These are phyloP conservation scores for Penicillium parvum DNA, from an alignment of 495 filamentous ascomycete genomes.

Conservation along the genomic window DNA sequence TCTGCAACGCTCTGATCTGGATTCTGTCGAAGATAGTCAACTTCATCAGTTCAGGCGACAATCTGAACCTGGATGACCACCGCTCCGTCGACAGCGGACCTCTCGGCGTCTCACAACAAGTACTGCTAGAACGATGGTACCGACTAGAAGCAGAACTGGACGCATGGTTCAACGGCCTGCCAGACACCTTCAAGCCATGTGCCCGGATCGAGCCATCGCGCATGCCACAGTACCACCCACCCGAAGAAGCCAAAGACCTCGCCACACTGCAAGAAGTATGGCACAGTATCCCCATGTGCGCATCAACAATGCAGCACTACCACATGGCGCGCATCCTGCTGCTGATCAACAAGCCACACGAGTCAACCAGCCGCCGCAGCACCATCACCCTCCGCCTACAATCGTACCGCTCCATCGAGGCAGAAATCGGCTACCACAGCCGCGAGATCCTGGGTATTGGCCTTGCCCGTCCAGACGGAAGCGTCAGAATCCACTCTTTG, in stretches of 20 bases:
- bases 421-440: constrained; percentile 52
- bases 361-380: constrained; percentile 47
- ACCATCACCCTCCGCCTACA: constrained; percentile 49
- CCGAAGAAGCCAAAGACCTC: constrained; percentile 27
- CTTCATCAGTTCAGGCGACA: constrained; percentile 52
- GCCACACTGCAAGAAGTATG: constrained; percentile 54
- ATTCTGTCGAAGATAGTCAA: constrained; percentile 60
- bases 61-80: constrained; percentile 33
- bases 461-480: constrained; percentile 49
- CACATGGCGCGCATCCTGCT: constrained; percentile 62
- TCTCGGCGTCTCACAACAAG: constrained; percentile 48
- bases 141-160: constrained; percentile 52
- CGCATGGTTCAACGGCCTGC: constrained; percentile 54
- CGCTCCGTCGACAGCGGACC: constrained; percentile 33
- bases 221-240: constrained; percentile 11
- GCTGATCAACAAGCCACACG: constrained; percentile 58
- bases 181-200: constrained; percentile 53
- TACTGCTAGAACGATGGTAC: constrained; percentile 54
- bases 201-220: constrained; percentile 35
- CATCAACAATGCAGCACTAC: constrained; percentile 60
- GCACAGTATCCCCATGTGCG: constrained; percentile 60
- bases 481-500: constrained; percentile 54
- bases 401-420: constrained; percentile 50
- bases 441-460: constrained; percentile 56
- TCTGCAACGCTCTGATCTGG: constrained; percentile 61